These are phyloP conservation scores for Phytopythium litorale DNA, from an alignment of 352 stramenopile species.

Conservation along the genomic window DNA sequence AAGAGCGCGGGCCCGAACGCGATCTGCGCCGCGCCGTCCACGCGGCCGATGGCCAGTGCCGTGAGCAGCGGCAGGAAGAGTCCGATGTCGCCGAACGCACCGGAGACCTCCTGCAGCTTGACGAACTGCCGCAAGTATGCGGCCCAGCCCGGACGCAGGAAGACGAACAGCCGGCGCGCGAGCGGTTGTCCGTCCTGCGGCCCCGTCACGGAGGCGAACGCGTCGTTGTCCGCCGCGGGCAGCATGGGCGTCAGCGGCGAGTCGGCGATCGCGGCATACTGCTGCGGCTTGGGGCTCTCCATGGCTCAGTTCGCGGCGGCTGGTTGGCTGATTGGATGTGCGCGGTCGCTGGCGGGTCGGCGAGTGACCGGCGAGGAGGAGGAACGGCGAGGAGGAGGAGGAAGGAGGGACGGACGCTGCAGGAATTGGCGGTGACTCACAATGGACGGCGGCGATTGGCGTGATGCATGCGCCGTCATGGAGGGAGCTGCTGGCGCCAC, in stretches of 20 bases:
- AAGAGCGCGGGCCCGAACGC: conserved; percentile 90
- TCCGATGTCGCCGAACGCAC: conserved; percentile 91
- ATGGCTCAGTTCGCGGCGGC: neutral
- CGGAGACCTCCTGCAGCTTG: conserved; percentile 79
- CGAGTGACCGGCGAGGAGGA: neutral
- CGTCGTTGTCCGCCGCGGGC: conserved; percentile 17
- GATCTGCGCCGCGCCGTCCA: conserved; percentile 70
- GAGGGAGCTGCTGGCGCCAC: neutral
- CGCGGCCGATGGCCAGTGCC: conserved; percentile 78
- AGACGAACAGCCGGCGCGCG: conserved; percentile 54
- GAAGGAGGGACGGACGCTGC: neutral
- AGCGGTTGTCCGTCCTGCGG: conserved; percentile 40
- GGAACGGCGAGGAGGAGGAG: neutral
- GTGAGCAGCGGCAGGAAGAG: conserved; percentile 93
- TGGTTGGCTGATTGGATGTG: neutral
- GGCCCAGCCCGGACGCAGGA: conserved; percentile 46
- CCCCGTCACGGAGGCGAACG: conserved; percentile 39
- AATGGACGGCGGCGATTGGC: neutral
- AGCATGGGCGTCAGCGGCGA: conserved; percentile 25
- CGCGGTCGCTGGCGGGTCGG: neutral
- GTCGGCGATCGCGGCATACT: conserved; percentile 6
- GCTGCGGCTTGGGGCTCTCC: conserved; percentile 9
- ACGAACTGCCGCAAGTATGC: conserved; percentile 62
- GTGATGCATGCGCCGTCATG: neutral
- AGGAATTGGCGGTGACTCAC: neutral